Percentiles rank a stretch among this genome's conserved stretches.
These are phyloP conservation scores for Crithidia sp. DNA, from an alignment of 208 protist genomes.

Conservation along the genomic window DNA sequence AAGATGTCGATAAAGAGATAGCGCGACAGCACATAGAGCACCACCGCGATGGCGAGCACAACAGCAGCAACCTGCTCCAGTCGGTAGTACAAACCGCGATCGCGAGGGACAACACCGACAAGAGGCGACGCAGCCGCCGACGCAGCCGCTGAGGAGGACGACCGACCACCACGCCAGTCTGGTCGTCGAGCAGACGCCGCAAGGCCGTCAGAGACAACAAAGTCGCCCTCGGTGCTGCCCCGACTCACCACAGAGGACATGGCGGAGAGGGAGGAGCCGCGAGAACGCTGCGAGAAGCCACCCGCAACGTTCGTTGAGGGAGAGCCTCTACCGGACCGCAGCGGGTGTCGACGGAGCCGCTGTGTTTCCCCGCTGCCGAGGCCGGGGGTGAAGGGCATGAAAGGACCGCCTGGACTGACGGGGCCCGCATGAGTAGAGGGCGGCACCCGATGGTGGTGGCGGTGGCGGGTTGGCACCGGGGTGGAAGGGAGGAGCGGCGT, in stretches of 20 bases:
- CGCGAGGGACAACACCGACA: neutral
- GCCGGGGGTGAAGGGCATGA: too few species aligned
- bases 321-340: too few species aligned
- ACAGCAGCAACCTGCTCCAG: neutral
- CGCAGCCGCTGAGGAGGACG: too few species aligned
- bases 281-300: neutral
- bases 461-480: neutral
- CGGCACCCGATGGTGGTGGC: neutral
- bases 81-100: neutral
- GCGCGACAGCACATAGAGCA: neutral
- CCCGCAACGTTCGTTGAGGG: too few species aligned
- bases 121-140: neutral
- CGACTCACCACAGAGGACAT: too few species aligned
- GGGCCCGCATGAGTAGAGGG: neutral
- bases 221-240: too few species aligned
- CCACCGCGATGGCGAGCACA: neutral
- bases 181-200: too few species aligned
- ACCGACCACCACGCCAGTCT: too few species aligned
- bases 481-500: neutral
- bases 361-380: too few species aligned
- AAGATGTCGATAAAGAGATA: slow-evolving; percentile 1
- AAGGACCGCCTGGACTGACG: neutral
- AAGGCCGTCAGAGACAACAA: too few species aligned
- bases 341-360: too few species aligned
- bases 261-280: neutral